These are phyloP conservation scores for Acanthamoeba quina DNA, from an alignment of 208 protist genomes.

Conservation along the genomic window DNA sequence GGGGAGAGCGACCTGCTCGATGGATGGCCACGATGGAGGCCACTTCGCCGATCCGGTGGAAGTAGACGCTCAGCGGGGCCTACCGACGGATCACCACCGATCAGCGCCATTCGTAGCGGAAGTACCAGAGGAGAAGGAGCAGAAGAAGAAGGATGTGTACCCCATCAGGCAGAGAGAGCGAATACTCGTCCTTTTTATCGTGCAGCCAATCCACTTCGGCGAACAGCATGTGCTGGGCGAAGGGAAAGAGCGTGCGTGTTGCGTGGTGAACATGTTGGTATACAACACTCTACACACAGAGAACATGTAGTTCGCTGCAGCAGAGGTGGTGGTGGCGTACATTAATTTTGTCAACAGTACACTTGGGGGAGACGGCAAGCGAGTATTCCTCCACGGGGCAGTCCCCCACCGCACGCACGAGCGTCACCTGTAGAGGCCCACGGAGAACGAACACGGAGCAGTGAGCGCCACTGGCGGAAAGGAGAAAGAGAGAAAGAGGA, in stretches of 20 bases:
- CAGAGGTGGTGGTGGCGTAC: background rate
- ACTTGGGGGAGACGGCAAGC: conserved; percentile 1
- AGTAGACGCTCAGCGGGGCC: conserved; percentile 2
- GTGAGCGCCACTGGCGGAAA: too few species aligned
- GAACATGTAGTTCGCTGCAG: background rate
- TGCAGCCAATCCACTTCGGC: background rate
- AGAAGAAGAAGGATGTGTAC: background rate
- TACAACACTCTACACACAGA: background rate
- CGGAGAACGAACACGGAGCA: too few species aligned
- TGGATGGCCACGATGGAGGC: conserved; percentile 23
- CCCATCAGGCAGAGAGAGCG: background rate
- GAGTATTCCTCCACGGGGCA: conserved; percentile 20
- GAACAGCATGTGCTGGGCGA: conserved; percentile 10
- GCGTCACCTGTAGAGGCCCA: background rate
- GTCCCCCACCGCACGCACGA: conserved; percentile 16
- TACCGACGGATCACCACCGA: too few species aligned
- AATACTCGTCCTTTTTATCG: conserved; percentile 17
- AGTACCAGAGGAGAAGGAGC: too few species aligned
- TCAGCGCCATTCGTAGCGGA: too few species aligned
- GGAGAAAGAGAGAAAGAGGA: too few species aligned
- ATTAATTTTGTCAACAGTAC: conserved; percentile 13
- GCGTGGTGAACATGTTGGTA: too few species aligned
- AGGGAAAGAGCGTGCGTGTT: too few species aligned
- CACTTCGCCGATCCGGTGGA: conserved; percentile 31
- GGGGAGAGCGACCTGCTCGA: conserved; percentile 19